These are phyloP conservation scores for Lepidium didymum DNA, from an alignment of 345 rosid genomes.

Conservation along the genomic window DNA sequence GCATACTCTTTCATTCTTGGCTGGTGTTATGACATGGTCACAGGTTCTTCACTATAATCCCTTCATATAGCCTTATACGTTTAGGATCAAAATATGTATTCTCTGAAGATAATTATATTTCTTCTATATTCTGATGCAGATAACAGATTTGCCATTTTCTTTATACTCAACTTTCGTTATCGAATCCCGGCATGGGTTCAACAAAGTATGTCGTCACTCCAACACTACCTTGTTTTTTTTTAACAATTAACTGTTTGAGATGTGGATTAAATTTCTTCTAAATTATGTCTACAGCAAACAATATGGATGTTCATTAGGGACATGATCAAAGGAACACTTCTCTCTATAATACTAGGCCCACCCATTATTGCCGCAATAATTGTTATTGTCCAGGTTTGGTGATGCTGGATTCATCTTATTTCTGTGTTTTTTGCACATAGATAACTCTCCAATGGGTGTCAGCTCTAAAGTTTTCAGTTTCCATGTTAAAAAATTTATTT, in stretches of 20 bases:
- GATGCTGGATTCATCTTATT: neutral
- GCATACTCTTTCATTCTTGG: slow-evolving; percentile 87
- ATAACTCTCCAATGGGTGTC: neutral
- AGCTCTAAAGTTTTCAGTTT: neutral
- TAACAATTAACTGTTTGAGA: neutral
- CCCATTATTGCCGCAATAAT: slow-evolving; percentile 85
- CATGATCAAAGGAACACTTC: slow-evolving; percentile 66
- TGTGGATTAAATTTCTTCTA: neutral
- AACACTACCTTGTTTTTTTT: slow-evolving; percentile 1
- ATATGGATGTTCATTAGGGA: slow-evolving; percentile 90
- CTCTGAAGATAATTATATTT: neutral
- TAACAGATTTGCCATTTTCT: slow-evolving; percentile 93
- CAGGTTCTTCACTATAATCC: slow-evolving; percentile 49
- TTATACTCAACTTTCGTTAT: slow-evolving; percentile 94
- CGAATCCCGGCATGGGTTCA: slow-evolving; percentile 98
- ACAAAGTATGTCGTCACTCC: slow-evolving; percentile 53
- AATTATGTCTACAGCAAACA: slow-evolving; percentile 73
- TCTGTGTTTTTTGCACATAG: neutral
- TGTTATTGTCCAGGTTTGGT: slow-evolving; percentile 70
- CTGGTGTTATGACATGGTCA: slow-evolving; percentile 93
- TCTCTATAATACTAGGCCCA: slow-evolving; percentile 75
- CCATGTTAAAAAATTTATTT: neutral
- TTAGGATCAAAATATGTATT: neutral
- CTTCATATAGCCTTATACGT: neutral
- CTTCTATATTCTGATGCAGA: slow-evolving; percentile 46